These are phyloP conservation scores for Clitopilus hobsonii DNA, from an alignment of 768 basidiomycete species.

Conservation along the genomic window DNA sequence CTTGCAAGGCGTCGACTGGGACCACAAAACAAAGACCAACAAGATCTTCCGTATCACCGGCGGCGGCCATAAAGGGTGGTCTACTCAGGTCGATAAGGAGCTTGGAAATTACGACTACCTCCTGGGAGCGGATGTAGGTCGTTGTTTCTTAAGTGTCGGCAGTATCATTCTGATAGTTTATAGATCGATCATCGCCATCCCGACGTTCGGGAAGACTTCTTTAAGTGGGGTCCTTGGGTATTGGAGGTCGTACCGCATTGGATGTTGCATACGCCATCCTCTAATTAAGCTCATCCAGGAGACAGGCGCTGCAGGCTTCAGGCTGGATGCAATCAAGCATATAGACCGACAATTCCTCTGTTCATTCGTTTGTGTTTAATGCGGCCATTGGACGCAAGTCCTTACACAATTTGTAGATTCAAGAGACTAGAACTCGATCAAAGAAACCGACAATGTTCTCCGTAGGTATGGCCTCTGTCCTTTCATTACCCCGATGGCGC, in stretches of 20 bases:
- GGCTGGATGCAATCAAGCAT: constrained; percentile 91
- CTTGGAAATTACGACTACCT: constrained; percentile 88
- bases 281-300: constrained; percentile 37
- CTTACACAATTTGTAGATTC: constrained; percentile 34
- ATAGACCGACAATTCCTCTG: constrained; percentile 68
- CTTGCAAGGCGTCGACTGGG: constrained; percentile 74
- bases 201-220: constrained; percentile 69
- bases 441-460: constrained; percentile 53
- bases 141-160: neutral
- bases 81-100: constrained; percentile 71
- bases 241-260: too few relatives aligned
- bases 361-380: constrained; percentile 53
- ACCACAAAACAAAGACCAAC: constrained; percentile 57
- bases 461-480: constrained; percentile 31
- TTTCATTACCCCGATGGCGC: neutral
- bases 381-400: neutral
- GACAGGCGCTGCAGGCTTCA: constrained; percentile 68
- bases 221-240: constrained; percentile 78
- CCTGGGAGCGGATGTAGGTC: constrained; percentile 64
- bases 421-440: constrained; percentile 39
- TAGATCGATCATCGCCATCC: constrained; percentile 85
- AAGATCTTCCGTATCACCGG: constrained; percentile 73
- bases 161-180: constrained; percentile 1
- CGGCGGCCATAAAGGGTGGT: constrained; percentile 74
- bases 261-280: too few relatives aligned